Base-by-base conservation (phyloP, 2,329 filamentous ascomycete species). In the Aspergillus clavatus region DNA sequence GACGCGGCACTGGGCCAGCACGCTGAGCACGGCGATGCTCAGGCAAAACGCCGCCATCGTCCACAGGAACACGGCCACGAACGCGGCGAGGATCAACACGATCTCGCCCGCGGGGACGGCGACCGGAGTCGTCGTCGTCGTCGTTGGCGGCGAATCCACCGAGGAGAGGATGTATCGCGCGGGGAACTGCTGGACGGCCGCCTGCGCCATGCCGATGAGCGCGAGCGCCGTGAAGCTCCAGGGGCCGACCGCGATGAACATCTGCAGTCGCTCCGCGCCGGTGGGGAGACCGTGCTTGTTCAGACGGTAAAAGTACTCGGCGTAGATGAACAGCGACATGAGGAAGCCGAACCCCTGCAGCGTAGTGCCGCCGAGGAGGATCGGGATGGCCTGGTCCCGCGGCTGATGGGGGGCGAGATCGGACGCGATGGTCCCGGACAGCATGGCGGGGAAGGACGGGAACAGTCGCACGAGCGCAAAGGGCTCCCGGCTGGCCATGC, bases 231-330 rank as follows among this genome's bases (percentile, higher is more conserved):
- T 73, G 55, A 73, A 74, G 3, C 66, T 58, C 38, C 61, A 58
- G 2, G 72, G 72, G 0, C 76, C 76, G 3, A 78, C 76, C 1
- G 73, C 71, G 14, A 79, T 73, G 52, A 72, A 79, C 75, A 79
- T 77, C 10, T 71, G 71, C 8, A 71, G 72, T n/a, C 72, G 57
- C 1, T 63, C 63, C 1, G 58, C 45, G 0, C 69, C 63, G 5
- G 63, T 58, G 1, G 76, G 76, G 4, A 78, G 59, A 1, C 65
- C 64, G 46, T 60, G 62, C 7, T 62, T 65, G 47, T 72, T 71
- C 26, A 75, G 59, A 2, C 70, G 60, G 36, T 61, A 60, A n/a
- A 71, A 61, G 51, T 70, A 74, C 38, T 69, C 59, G 3, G 67
- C 60, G 56, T 74, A 73, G 58, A 74, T 68, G 57, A 72, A 60